Evolutionary conservation across 2,329 filamentous ascomycete genomes (phyloP).

Genomic region (Nemania sp.): DNA sequence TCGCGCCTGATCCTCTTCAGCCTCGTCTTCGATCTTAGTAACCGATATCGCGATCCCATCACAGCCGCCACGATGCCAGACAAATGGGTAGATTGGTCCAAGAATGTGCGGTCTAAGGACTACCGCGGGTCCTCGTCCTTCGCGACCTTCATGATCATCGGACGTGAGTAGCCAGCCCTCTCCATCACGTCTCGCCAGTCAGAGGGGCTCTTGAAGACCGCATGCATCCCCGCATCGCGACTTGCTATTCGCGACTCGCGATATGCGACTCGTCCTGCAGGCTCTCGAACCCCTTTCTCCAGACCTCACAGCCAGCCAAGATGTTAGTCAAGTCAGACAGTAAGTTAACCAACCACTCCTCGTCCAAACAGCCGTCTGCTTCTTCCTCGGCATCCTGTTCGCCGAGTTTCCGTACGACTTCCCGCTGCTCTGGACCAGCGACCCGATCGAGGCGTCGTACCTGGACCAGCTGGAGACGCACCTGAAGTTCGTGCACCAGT

Average conservation of each 20-base stretch:
- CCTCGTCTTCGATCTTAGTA: neutral
- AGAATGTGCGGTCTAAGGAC: slow-evolving; percentile 60
- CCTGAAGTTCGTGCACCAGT: slow-evolving; percentile 86
- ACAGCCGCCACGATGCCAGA: slow-evolving; percentile 33
- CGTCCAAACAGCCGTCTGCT: slow-evolving; percentile 71
- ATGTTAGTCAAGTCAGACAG: too few relatives aligned
- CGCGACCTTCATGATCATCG: slow-evolving; percentile 95
- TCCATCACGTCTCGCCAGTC: too few relatives aligned
- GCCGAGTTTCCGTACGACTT: slow-evolving; percentile 95
- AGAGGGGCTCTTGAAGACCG: too few relatives aligned
- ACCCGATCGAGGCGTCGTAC: slow-evolving; percentile 66
- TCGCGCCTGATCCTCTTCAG: neutral
- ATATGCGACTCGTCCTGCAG: too few relatives aligned
- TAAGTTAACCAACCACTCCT: neutral
- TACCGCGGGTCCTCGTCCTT: slow-evolving; percentile 72
- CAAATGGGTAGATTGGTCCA: slow-evolving; percentile 56
- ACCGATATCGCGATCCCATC: neutral
- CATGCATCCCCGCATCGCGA: slow-evolving; percentile 5
- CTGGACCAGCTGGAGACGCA: slow-evolving; percentile 86
- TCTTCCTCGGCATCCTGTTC: slow-evolving; percentile 98
- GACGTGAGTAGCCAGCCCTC: slow-evolving; percentile 65
- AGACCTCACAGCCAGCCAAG: neutral
- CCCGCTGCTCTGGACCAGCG: slow-evolving; percentile 79
- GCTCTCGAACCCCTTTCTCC: neutral
- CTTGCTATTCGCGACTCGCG: too few relatives aligned